A percentile compares a stretch with the other conserved stretches of the same genome.
phyloP scores from a whole-genome alignment of 2,329 filamentous ascomycete genomes.

The Fusarium sp. region DNA sequence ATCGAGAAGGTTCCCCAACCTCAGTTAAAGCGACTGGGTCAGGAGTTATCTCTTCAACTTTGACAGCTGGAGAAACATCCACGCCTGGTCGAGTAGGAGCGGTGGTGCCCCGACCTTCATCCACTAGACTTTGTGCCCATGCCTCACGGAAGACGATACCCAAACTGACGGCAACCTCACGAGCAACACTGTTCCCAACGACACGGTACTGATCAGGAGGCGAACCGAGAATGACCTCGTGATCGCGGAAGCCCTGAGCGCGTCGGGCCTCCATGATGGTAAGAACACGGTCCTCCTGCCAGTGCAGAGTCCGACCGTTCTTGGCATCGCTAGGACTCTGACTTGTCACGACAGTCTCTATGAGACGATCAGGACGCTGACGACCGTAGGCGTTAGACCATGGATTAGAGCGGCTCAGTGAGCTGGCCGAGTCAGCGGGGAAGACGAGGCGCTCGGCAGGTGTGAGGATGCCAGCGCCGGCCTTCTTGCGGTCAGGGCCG shows the following conservation, averaged over 20 bases:
- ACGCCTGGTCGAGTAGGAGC: constrained; percentile 10
- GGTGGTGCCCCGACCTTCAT: constrained; percentile 20
- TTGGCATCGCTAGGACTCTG: constrained; percentile 65
- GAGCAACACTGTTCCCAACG: constrained; percentile 82
- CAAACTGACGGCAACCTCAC: constrained; percentile 74
- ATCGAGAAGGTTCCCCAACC: neutral
- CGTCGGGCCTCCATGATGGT: constrained; percentile 75
- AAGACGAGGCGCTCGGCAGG: constrained; percentile 56
- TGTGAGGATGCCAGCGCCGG: constrained; percentile 52
- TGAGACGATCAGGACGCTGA: constrained; percentile 62
- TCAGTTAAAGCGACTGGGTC: constrained; percentile 7
- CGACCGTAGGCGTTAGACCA: constrained; percentile 64
- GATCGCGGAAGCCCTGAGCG: constrained; percentile 77
- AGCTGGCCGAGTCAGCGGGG: constrained; percentile 40
- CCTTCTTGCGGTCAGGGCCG: constrained; percentile 42
- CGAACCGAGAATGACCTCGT: constrained; percentile 75
- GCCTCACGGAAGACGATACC: constrained; percentile 74
- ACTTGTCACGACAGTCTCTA: constrained; percentile 73
- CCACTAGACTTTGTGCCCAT: constrained; percentile 45
- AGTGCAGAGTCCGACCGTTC: constrained; percentile 71
- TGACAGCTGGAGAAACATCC: constrained; percentile 19
- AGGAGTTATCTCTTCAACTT: constrained; percentile 18
- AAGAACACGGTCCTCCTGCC: constrained; percentile 70
- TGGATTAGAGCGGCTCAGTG: constrained; percentile 54
- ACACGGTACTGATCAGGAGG: constrained; percentile 70